Conservation (phyloP, 495 filamentous ascomycete species). For the Penicillium alfredii region DNA sequence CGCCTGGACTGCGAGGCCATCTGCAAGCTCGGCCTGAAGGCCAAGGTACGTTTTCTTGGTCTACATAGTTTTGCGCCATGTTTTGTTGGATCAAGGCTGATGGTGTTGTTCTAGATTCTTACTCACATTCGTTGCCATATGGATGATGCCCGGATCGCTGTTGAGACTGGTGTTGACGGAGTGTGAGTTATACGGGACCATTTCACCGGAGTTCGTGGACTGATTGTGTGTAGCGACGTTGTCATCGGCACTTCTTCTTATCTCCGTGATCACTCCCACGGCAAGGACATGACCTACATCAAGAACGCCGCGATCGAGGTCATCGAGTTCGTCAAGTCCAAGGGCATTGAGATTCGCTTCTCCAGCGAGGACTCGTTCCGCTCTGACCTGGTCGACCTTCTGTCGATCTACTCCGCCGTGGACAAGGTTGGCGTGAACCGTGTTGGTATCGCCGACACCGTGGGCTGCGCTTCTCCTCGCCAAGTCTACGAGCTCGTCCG, state of each 20-base stretch:
- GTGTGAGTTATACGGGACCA: constrained; percentile 39
- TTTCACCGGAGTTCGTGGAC: constrained; percentile 1
- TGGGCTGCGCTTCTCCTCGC: constrained; percentile 69
- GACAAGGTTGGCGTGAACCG: constrained; percentile 77
- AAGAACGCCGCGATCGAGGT: constrained; percentile 89
- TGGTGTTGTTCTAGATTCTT: constrained; percentile 48
- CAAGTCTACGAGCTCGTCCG: constrained; percentile 86
- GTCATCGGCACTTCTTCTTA: constrained; percentile 92
- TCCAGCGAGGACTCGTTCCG: constrained; percentile 80
- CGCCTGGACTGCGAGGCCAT: constrained; percentile 76
- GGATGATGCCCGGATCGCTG: constrained; percentile 83
- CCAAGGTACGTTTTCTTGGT: constrained; percentile 46
- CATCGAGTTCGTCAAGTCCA: constrained; percentile 87
- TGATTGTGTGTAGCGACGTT: constrained; percentile 54
- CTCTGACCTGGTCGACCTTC: constrained; percentile 70
- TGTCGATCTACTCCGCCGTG: constrained; percentile 71
- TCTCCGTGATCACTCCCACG: constrained; percentile 87
- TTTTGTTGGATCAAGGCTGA: constrained; percentile 4
- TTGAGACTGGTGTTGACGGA: constrained; percentile 76
- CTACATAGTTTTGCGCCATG: background rate
- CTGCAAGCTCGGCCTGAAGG: constrained; percentile 85
- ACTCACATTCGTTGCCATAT: constrained; percentile 91
- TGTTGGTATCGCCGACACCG: constrained; percentile 80
- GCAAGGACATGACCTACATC: constrained; percentile 91
- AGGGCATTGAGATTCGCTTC: constrained; percentile 77